A percentile compares a stretch with the other conserved stretches of the same genome.
These are phyloP conservation scores for Zhuliangozyma parablackwelliae DNA, from an alignment of 1,139 yeast species.

Conservation along the genomic window DNA sequence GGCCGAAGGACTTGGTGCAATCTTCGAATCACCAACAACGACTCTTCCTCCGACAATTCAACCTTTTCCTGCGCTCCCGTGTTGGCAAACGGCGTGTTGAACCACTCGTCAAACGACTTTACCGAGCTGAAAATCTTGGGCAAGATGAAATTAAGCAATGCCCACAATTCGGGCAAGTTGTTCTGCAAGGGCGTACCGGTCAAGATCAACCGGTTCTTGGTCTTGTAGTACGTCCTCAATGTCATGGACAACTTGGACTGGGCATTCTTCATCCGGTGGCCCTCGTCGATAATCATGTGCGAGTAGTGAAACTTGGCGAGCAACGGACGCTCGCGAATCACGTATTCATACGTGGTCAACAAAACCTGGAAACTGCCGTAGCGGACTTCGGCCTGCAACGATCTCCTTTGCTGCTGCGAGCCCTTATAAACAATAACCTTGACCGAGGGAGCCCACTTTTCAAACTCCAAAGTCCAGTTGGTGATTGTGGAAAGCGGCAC, in stretches of 20 bases:
- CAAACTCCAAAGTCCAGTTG: slow-evolving; percentile 82
- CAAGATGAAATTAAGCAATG: slow-evolving; percentile 68
- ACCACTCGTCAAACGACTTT: slow-evolving; percentile 86
- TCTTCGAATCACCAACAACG: slow-evolving; percentile 88
- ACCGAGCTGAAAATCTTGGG: slow-evolving; percentile 82
- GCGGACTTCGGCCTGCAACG: slow-evolving; percentile 56
- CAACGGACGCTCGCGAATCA: slow-evolving; percentile 68
- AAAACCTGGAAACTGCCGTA: slow-evolving; percentile 70
- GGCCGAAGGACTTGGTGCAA: slow-evolving; percentile 95
- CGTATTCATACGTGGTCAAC: slow-evolving; percentile 75
- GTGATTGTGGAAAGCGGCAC: slow-evolving; percentile 82
- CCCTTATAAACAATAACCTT: slow-evolving; percentile 72
- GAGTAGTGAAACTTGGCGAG: slow-evolving; percentile 70
- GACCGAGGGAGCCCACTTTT: slow-evolving; percentile 79
- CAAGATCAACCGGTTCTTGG: slow-evolving; percentile 72
- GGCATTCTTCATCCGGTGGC: slow-evolving; percentile 82
- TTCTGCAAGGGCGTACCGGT: slow-evolving; percentile 89
- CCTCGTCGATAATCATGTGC: slow-evolving; percentile 87
- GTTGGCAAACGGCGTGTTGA: slow-evolving; percentile 78
- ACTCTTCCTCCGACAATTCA: slow-evolving; percentile 89
- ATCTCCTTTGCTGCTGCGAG: slow-evolving; percentile 64
- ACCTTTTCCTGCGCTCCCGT: slow-evolving; percentile 80
- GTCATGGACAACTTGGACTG: slow-evolving; percentile 71
- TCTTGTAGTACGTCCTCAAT: slow-evolving; percentile 65
- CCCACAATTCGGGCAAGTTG: slow-evolving; percentile 83